Conservation (phyloP, 371 early-diverging fungal species). For the Zopfochytrium polystomum region DNA sequence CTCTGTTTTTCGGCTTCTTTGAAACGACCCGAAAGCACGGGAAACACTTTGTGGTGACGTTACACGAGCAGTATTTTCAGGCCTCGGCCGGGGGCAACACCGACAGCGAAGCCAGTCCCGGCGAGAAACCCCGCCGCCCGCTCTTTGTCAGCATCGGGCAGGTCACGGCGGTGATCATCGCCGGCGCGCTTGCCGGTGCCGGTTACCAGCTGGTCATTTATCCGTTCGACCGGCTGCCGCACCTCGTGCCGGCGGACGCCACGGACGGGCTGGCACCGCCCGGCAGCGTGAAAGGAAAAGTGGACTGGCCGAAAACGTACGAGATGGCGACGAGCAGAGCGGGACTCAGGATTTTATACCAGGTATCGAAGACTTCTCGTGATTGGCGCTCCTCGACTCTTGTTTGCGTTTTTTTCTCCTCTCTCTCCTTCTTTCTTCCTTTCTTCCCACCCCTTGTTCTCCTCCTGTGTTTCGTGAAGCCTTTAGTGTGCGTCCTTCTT, state of each 20-base stretch:
- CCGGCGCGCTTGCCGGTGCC: constrained; percentile 42
- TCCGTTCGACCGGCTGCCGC: constrained; percentile 42
- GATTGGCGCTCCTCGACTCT: too few species aligned
- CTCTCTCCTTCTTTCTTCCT: too few species aligned
- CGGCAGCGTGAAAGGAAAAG: constrained; percentile 1
- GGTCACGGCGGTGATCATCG: constrained; percentile 34
- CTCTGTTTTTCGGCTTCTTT: constrained; percentile 46
- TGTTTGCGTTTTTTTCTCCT: too few species aligned
- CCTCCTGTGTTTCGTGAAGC: constrained; percentile 14
- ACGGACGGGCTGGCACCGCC: constrained; percentile 12
- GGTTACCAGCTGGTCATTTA: constrained; percentile 39
- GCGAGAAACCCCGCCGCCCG: constrained; percentile 14
- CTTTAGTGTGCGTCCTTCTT: too few species aligned
- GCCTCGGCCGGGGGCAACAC: not conserved
- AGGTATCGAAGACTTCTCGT: too few species aligned
- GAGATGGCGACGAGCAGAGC: too few species aligned
- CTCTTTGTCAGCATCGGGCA: constrained; percentile 22
- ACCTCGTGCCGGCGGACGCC: constrained; percentile 1
- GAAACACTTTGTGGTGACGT: constrained; percentile 28
- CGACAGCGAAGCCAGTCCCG: not conserved
- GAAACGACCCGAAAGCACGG: constrained; percentile 36
- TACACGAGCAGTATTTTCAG: constrained; percentile 10
- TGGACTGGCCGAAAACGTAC: too few species aligned
- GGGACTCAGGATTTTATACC: too few species aligned
- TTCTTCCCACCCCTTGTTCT: too few species aligned